These are phyloP conservation scores for Trebouxia sp. DNA, from an alignment of 139 green algal genomes.

Conservation along the genomic window DNA sequence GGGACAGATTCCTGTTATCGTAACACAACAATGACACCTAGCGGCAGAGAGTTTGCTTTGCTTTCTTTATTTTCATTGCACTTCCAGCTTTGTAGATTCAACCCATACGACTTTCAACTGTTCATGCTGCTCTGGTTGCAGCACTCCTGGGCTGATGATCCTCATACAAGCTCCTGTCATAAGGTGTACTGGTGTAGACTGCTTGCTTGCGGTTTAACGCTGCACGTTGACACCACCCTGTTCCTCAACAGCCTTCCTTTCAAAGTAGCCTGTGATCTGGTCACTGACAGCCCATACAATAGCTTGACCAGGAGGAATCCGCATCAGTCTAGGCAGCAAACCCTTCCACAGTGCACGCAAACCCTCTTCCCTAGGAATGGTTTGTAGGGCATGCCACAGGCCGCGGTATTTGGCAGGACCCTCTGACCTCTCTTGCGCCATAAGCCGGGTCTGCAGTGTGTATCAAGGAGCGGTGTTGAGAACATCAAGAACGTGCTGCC, in stretches of 20 bases:
- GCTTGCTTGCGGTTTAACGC: too few species aligned
- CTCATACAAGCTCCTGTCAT: too few species aligned
- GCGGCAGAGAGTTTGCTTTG: too few species aligned
- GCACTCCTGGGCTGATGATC: too few species aligned
- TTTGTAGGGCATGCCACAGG: slow-evolving; percentile 79
- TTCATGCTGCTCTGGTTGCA: too few species aligned
- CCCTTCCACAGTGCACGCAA: slow-evolving; percentile 86
- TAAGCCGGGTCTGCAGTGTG: slow-evolving; percentile 73
- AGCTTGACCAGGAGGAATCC: slow-evolving; percentile 93
- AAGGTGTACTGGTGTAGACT: too few species aligned
- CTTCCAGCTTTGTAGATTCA: too few species aligned
- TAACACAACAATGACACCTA: too few species aligned
- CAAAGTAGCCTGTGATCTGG: slow-evolving; percentile 67
- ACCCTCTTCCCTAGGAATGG: slow-evolving; percentile 84
- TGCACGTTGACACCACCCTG: slow-evolving; percentile 10
- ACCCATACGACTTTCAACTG: too few species aligned
- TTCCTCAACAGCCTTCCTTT: slow-evolving; percentile 10
- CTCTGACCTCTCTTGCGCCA: slow-evolving; percentile 76
- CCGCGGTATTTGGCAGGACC: slow-evolving; percentile 74
- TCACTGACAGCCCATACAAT: slow-evolving; percentile 92
- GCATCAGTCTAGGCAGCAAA: slow-evolving; percentile 87
- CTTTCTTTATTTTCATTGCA: too few species aligned
- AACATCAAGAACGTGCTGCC: neutral
- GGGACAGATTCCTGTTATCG: too few species aligned
- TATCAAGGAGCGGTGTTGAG: too few species aligned